Conservation (phyloP, 306 rosid genomes). For the Comarum palustre region DNA sequence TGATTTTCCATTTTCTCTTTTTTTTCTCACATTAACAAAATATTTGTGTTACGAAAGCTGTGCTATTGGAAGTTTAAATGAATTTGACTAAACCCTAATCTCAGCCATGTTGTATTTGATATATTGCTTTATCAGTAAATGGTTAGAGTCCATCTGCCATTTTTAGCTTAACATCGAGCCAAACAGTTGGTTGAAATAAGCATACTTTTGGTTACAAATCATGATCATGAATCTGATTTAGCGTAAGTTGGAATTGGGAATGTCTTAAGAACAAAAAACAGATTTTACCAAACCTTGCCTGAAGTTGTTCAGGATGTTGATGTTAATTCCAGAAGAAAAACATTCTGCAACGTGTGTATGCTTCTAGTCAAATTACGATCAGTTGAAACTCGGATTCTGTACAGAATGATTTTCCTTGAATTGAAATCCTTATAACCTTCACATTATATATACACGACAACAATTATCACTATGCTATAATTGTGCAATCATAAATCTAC, state of each 20-base stretch:
- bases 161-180: background rate
- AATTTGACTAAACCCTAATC: background rate
- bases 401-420: too few relatives aligned
- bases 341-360: background rate
- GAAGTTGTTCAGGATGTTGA: background rate
- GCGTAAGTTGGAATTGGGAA: background rate
- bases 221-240: background rate
- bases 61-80: background rate
- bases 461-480: too few relatives aligned
- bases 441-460: too few relatives aligned
- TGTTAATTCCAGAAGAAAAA: background rate
- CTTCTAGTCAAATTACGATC: background rate
- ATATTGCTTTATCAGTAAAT: background rate
- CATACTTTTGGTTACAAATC: background rate
- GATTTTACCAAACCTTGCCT: background rate
- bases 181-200: background rate
- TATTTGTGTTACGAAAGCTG: background rate
- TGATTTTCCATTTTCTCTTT: constrained; percentile 4
- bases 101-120: background rate
- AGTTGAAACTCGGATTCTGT: background rate
- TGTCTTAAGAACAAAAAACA: background rate
- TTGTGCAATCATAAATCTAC: too few relatives aligned
- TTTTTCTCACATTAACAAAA: constrained; percentile 10
- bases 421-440: too few relatives aligned
- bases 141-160: too few relatives aligned